Percentiles rank a stretch among this genome's conserved stretches.
phyloP scores from a whole-genome alignment of 768 basidiomycete species.

The Boletus fagicola region DNA sequence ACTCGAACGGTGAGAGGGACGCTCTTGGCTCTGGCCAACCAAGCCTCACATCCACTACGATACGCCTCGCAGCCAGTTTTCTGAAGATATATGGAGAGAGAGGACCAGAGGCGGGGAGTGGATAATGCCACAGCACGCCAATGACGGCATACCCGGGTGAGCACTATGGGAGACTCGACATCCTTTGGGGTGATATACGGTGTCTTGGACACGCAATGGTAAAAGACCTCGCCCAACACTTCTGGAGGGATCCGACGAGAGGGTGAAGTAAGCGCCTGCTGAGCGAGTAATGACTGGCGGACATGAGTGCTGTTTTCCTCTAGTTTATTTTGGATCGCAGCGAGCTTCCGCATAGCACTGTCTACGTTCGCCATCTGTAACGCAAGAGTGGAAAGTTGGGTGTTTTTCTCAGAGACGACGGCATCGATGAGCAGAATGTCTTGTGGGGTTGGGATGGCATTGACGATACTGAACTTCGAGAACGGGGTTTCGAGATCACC shows the following conservation, averaged over 20 bases:
- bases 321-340: constrained; percentile 16
- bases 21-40: constrained; percentile 31
- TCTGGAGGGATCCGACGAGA: constrained; percentile 28
- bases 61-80: constrained; percentile 3
- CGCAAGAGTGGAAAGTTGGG: constrained; percentile 21
- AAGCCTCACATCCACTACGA: constrained; percentile 24
- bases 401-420: constrained; percentile 19
- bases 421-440: constrained; percentile 19
- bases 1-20: too few relatives aligned
- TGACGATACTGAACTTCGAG: constrained; percentile 6
- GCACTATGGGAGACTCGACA: constrained; percentile 24
- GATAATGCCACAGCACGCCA: constrained; percentile 33
- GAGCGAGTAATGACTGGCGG: constrained; percentile 22
- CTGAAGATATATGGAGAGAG: constrained; percentile 24
- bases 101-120: constrained; percentile 34
- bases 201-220: constrained; percentile 25
- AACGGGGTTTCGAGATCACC: constrained; percentile 20
- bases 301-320: constrained; percentile 17
- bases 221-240: constrained; percentile 32
- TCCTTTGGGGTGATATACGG: constrained; percentile 26
- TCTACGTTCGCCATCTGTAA: constrained; percentile 21
- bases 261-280: constrained; percentile 24
- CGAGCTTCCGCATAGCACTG: constrained; percentile 19
- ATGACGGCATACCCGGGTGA: constrained; percentile 28
- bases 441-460: constrained; percentile 12